These are phyloP conservation scores for Pyrenophora graminea DNA, from an alignment of 2,329 filamentous ascomycete species.

Conservation along the genomic window DNA sequence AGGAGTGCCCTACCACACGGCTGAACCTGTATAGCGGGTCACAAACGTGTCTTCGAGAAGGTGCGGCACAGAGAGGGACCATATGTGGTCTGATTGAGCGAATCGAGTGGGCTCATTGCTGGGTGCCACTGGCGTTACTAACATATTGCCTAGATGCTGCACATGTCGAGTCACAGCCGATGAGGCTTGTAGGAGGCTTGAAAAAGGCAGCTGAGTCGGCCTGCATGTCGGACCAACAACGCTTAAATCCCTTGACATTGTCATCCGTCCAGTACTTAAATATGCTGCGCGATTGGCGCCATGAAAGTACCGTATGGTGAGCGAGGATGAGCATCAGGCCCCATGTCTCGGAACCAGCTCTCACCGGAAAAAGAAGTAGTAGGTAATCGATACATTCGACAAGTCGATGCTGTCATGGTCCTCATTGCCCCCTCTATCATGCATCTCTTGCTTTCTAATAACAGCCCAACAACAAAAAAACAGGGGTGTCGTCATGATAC, in stretches of 20 bases:
- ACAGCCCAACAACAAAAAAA: too few relatives aligned
- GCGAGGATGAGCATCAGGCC: not conserved
- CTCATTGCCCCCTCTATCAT: too few relatives aligned
- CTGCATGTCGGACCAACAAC: not conserved
- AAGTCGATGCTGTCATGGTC: too few relatives aligned
- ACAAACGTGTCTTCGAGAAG: constrained; percentile 6
- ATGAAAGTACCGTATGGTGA: not conserved
- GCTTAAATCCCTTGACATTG: not conserved
- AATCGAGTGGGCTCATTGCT: not conserved
- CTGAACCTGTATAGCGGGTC: constrained; percentile 9
- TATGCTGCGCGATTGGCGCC: constrained; percentile 1
- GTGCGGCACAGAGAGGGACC: constrained; percentile 4
- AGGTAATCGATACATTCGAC: not conserved
- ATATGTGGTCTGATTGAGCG: not conserved
- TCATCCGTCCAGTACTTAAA: not conserved
- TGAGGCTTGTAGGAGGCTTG: not conserved
- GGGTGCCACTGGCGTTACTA: not conserved
- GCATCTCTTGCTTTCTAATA: too few relatives aligned
- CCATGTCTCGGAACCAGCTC: not conserved
- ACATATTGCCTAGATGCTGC: too few relatives aligned
- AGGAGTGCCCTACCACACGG: constrained; percentile 9
- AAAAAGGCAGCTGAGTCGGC: not conserved
- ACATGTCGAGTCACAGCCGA: not conserved
- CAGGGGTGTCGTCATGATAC: too few relatives aligned
- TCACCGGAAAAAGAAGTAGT: too few relatives aligned